phyloP scores from a whole-genome alignment of 768 basidiomycete genomes.

The Leucocoprinus sp. region DNA sequence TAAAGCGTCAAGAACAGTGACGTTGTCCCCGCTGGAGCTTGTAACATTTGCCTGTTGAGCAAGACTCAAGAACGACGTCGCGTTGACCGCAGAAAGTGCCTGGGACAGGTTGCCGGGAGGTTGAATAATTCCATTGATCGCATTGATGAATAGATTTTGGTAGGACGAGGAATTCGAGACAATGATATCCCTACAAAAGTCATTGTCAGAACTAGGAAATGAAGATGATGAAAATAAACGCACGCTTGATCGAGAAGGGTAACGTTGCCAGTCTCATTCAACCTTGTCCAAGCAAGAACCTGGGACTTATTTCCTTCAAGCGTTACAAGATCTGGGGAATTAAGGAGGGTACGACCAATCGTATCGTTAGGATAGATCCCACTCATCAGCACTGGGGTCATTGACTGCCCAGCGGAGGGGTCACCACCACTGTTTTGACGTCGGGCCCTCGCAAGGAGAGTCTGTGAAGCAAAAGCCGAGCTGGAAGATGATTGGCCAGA shows the following conservation, averaged over 20 bases:
- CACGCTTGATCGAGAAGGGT: constrained; percentile 44
- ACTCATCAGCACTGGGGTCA: constrained; percentile 22
- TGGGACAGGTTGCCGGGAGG: constrained; percentile 41
- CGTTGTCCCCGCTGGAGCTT: constrained; percentile 22
- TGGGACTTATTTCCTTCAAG: constrained; percentile 55
- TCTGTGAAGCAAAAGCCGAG: constrained; percentile 4
- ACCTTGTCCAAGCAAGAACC: constrained; percentile 34
- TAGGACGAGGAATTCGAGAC: constrained; percentile 33
- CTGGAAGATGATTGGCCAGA: constrained; percentile 1
- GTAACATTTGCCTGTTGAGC: constrained; percentile 20
- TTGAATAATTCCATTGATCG: constrained; percentile 41
- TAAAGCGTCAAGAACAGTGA: constrained; percentile 27
- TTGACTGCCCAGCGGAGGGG: constrained; percentile 6
- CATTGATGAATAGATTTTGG: constrained; percentile 33
- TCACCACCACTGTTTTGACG: constrained; percentile 10
- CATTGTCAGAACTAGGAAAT: no score
- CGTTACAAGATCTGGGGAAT: constrained; percentile 34
- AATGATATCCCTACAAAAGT: constrained; percentile 17
- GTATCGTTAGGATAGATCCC: constrained; percentile 47
- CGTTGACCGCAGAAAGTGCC: constrained; percentile 34
- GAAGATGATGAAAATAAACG: constrained; percentile 14
- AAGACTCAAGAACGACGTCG: constrained; percentile 30
- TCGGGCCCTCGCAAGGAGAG: constrained; percentile 10
- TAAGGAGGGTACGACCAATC: constrained; percentile 57
- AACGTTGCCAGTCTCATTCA: constrained; percentile 19